Evolutionary conservation across 2,329 filamentous ascomycete genomes (phyloP).

Genomic region (Ascochyta clinopodiicola): DNA sequence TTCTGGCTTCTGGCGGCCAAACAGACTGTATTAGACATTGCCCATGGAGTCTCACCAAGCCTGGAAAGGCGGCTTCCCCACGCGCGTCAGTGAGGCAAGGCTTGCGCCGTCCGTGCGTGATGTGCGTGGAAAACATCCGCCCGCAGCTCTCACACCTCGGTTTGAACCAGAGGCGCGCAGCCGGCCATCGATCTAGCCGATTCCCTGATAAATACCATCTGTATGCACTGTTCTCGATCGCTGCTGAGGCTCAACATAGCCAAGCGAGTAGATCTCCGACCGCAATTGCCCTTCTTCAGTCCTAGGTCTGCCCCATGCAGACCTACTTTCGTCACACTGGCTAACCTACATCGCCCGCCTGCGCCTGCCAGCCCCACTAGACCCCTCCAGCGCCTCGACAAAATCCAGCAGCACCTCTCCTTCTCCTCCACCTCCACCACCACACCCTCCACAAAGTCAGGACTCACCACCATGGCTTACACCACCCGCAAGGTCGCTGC

Average conservation of each 20-base stretch:
- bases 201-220: conserved; percentile 22
- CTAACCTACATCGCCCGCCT: conserved; percentile 44
- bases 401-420: conserved; percentile 52
- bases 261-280: conserved; percentile 24
- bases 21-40: conserved; percentile 52
- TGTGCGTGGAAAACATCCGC: conserved; percentile 17
- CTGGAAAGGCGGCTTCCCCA: conserved; percentile 2
- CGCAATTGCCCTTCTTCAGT: conserved; percentile 27
- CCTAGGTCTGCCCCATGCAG: conserved; percentile 42
- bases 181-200: conserved; percentile 23
- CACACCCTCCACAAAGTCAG: conserved; percentile 29
- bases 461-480: conserved; percentile 66
- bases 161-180: conserved; percentile 21
- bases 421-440: conserved; percentile 27
- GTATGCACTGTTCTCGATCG: conserved; percentile 32
- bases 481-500: conserved; percentile 84
- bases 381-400: conserved; percentile 46
- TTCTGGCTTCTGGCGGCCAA: conserved; percentile 53
- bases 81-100: conserved; percentile 6
- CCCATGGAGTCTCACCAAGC: not conserved
- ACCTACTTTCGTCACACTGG: conserved; percentile 50
- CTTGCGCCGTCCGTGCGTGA: conserved; percentile 10
- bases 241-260: conserved; percentile 34
- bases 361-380: conserved; percentile 48
- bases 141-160: conserved; percentile 33